phyloP scores from a whole-genome alignment of 208 protist species.

The Wallacemonas rigidus region DNA sequence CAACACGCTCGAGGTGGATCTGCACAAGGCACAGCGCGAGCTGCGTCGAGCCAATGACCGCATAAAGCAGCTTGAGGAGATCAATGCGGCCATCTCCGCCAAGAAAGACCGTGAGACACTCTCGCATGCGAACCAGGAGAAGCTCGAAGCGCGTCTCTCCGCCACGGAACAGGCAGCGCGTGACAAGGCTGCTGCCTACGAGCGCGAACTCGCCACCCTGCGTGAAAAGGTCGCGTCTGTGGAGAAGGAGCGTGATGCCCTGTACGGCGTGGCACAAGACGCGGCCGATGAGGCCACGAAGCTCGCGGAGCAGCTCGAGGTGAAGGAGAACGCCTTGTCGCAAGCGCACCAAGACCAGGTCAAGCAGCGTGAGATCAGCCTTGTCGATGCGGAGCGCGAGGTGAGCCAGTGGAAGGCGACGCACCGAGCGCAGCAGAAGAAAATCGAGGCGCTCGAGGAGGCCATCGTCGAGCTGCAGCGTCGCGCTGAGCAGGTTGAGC shows the following conservation, averaged over 20 bases:
- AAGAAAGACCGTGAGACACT: too few relatives aligned
- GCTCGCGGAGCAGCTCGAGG: neutral
- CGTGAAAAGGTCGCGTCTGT: constrained; percentile 13
- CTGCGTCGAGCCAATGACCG: constrained; percentile 20
- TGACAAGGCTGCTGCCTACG: constrained; percentile 2
- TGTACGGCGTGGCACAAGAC: constrained; percentile 19
- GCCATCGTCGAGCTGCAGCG: constrained; percentile 27
- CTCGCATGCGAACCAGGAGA: too few relatives aligned
- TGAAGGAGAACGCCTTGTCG: neutral
- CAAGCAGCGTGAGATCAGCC: constrained; percentile 4
- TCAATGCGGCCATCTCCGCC: neutral
- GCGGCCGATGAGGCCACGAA: constrained; percentile 9
- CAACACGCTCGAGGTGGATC: neutral
- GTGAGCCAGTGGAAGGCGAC: neutral
- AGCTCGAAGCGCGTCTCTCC: too few relatives aligned
- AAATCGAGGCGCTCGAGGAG: constrained; percentile 15
- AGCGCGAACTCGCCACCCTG: neutral
- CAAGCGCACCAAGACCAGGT: constrained; percentile 16
- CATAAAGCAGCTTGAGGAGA: constrained; percentile 20
- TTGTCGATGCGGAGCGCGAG: constrained; percentile 6
- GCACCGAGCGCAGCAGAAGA: constrained; percentile 9
- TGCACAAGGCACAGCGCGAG: constrained; percentile 6
- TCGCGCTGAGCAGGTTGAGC: constrained; percentile 23
- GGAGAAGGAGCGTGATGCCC: neutral
- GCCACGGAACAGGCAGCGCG: neutral